phyloP scores from a whole-genome alignment of 2,329 filamentous ascomycete genomes.

The Aureobasidium subglaciale region DNA sequence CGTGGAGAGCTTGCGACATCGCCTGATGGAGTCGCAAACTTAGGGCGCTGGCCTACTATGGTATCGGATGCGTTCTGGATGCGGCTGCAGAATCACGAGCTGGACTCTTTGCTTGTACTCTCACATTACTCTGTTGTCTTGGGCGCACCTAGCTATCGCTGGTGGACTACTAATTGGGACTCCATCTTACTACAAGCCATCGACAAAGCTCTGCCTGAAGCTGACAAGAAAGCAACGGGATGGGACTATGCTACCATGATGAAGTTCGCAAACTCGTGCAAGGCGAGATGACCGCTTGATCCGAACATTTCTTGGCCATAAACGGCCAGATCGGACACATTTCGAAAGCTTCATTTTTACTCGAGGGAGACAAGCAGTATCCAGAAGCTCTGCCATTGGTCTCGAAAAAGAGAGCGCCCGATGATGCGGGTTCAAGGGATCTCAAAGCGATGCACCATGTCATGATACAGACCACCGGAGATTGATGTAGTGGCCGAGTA shows the following conservation, averaged over 20 bases:
- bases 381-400: no score
- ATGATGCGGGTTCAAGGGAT: no score
- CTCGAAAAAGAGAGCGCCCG: no score
- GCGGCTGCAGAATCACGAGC: slow-evolving; percentile 19
- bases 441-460: no score
- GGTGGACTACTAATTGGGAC: slow-evolving; percentile 24
- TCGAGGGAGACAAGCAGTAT: no score
- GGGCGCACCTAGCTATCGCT: slow-evolving; percentile 18
- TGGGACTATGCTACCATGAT: background rate
- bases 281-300: background rate
- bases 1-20: background rate
- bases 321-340: no score
- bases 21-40: slow-evolving; percentile 18
- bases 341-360: no score
- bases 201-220: slow-evolving; percentile 7
- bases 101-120: slow-evolving; percentile 21
- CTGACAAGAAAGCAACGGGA: background rate
- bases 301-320: no score
- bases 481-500: no score
- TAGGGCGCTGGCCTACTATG: slow-evolving; percentile 22
- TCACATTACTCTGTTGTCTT: slow-evolving; percentile 20
- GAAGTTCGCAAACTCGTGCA: slow-evolving; percentile 8
- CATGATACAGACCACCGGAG: no score
- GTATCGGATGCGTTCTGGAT: slow-evolving; percentile 21
- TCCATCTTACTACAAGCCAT: slow-evolving; percentile 20